A percentile compares a stretch with the other conserved stretches of the same genome.
phyloP scores from a whole-genome alignment of 75 land plant species.

The Isoetes taiwanensis region DNA sequence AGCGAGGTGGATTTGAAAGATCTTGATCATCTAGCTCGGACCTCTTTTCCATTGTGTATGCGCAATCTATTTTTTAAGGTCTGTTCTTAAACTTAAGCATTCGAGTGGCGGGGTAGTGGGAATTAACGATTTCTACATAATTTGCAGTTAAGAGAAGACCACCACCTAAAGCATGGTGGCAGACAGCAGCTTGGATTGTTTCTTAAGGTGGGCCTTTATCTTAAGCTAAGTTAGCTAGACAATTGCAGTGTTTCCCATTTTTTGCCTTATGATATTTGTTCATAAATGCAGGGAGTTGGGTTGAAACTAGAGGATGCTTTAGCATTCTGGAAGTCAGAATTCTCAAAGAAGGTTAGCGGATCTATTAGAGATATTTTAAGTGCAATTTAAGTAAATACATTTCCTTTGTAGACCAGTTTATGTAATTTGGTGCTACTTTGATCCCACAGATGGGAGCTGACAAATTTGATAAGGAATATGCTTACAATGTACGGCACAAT shows the following conservation, averaged over 20 bases:
- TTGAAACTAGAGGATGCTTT: conserved; percentile 87
- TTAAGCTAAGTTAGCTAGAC: background rate
- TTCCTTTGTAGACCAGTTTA: background rate
- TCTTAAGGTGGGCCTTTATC: conserved; percentile 48
- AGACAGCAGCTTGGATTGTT: conserved; percentile 95
- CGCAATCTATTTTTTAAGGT: conserved; percentile 78
- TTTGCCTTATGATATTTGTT: background rate
- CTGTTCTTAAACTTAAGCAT: conserved; percentile 1
- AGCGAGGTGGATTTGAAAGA: conserved; percentile 51
- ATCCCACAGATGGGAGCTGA: conserved; percentile 59
- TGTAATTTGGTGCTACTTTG: too few relatives aligned
- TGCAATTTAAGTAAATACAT: background rate
- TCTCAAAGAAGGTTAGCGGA: conserved; percentile 49
- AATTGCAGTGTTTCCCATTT: background rate
- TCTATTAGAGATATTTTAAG: background rate
- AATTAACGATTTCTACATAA: background rate
- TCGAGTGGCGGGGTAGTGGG: background rate
- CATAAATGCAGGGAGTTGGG: conserved; percentile 62
- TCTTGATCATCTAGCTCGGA: conserved; percentile 52
- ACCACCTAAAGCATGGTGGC: conserved; percentile 93
- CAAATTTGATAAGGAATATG: conserved; percentile 93
- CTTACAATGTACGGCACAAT: conserved; percentile 78
- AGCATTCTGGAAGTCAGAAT: conserved; percentile 86
- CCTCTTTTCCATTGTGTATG: conserved; percentile 95
- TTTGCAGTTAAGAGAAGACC: conserved; percentile 78